A percentile compares a stretch with the other conserved stretches of the same genome.
phyloP scores from a whole-genome alignment of 2,329 filamentous ascomycete species.

The Cladosporium oxysporum region DNA sequence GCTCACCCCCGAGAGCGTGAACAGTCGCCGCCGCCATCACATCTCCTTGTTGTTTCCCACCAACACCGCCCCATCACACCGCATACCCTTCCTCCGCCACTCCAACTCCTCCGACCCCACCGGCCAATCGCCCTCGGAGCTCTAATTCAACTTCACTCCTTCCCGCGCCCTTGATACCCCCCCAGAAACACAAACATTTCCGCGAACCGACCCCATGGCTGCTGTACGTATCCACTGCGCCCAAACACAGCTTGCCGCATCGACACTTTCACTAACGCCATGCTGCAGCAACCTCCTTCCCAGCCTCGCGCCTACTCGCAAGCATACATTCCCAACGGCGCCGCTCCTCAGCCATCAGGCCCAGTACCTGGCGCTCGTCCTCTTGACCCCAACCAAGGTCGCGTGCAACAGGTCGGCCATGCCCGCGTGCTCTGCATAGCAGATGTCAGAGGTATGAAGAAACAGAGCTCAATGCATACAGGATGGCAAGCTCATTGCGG shows the following conservation, averaged over 20 bases:
- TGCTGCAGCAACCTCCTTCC: conserved; percentile 50
- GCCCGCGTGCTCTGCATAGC: conserved; percentile 54
- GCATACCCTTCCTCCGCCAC: neutral
- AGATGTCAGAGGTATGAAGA: conserved; percentile 50
- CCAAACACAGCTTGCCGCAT: conserved; percentile 6
- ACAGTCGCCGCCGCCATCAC: conserved; percentile 5
- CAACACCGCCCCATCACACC: neutral
- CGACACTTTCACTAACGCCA: conserved; percentile 20
- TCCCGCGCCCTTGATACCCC: conserved; percentile 7
- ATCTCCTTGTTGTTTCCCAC: conserved; percentile 15
- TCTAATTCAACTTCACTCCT: conserved; percentile 3
- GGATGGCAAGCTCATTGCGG: conserved; percentile 23
- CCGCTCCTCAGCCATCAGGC: conserved; percentile 34
- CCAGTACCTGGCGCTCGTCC: conserved; percentile 45
- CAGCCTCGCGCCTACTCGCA: conserved; percentile 54
- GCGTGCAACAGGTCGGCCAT: conserved; percentile 52
- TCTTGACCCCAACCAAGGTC: conserved; percentile 55
- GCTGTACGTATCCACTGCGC: conserved; percentile 15
- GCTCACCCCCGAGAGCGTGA: conserved; percentile 9
- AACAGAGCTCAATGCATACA: neutral
- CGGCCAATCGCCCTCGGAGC: neutral
- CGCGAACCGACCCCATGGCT: conserved; percentile 19
- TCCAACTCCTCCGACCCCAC: neutral
- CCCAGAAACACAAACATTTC: conserved; percentile 1
- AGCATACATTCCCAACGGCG: conserved; percentile 51